Percentiles rank a stretch among this genome's conserved stretches.
Conservation (phyloP, 768 basidiomycete species). For the Dacryopinax spathularia region DNA sequence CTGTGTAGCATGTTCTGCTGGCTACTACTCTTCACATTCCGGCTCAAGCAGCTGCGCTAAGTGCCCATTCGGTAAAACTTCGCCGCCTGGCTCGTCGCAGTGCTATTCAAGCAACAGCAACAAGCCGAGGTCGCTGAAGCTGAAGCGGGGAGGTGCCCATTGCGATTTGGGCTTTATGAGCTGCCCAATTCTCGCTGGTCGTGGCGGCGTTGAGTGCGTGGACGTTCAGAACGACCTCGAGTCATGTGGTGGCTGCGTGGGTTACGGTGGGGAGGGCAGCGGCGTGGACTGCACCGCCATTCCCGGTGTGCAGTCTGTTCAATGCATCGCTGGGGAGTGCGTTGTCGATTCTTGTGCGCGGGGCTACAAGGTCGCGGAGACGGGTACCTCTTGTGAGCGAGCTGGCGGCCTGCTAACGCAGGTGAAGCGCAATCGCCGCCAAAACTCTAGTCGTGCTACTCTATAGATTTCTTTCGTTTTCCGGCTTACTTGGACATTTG, state of each 20-base stretch:
- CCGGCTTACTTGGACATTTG: background rate
- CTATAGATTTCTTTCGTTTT: background rate
- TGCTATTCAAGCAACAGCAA: background rate
- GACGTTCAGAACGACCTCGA: slow-evolving; percentile 15
- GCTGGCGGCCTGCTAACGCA: background rate
- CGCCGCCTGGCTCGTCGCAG: background rate
- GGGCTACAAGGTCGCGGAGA: slow-evolving; percentile 20
- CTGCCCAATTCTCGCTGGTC: background rate
- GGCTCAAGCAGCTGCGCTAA: background rate
- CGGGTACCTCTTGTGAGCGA: background rate
- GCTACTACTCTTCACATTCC: background rate
- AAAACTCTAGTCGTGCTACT: background rate
- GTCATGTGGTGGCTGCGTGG: slow-evolving; percentile 37
- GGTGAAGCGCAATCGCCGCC: background rate
- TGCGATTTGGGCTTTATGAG: background rate
- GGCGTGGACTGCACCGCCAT: slow-evolving; percentile 40
- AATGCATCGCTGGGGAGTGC: slow-evolving; percentile 34
- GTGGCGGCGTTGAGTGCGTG: slow-evolving; percentile 16
- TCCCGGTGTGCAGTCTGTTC: slow-evolving; percentile 35
- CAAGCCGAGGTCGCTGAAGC: background rate
- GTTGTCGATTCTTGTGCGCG: slow-evolving; percentile 33
- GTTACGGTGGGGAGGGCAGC: slow-evolving; percentile 19
- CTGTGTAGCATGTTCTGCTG: background rate
- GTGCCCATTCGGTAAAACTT: background rate
- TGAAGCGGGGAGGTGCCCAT: background rate